Evolutionary conservation across 2,329 filamentous ascomycete species (phyloP), one percentile per base, ranked within the genome.

Genomic region (Chaetomiaceae sp.): DNA sequence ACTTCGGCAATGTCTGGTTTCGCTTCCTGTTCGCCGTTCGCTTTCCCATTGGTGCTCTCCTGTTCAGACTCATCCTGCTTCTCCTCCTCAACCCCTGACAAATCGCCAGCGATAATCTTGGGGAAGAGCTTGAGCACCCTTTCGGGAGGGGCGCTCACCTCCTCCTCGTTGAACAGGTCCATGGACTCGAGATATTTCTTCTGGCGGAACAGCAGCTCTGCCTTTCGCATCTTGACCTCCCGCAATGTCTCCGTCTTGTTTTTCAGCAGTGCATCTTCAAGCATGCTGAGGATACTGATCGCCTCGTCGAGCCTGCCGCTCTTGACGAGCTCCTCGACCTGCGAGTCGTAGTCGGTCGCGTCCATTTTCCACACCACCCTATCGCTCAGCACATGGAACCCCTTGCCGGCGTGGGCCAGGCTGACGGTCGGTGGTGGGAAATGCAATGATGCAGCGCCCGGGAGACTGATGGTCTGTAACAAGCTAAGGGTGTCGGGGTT

Each of bases 281-380:
- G 80, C 84, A 96, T 91, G 45, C 81, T 79, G 6, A 97, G 75
- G 8, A 99, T 75, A 65, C 91, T 96, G 58, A 97, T 87, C 0
- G 92, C 92, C 71, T 99, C 95, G 63, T 99, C 92, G 51, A 91
- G 89, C 56, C 83, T 81, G 9, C 80, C 83, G 55, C 80, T 82
- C 19, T 84, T 80, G 1, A 95, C 83, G 23, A 99, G 78, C 60
- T 94, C 84, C 55, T 91, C 82, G 20, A 97, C 83, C 66, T 99
- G 94, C 2, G 85, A 84, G 67, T 96, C 89, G 66, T 99, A 99
- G 60, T 91, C 88, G 34, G 91, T 84, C 3, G 92, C 88, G 59
- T 85, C 89, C 94, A 99, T 97, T 63, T 94, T 87, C 94, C 94
- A 99, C 34, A 99, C 88, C 31, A 81, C 87, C 40, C 94, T 81